phyloP scores from a whole-genome alignment of 768 basidiomycete genomes.

The Neoboletus magnificus region DNA sequence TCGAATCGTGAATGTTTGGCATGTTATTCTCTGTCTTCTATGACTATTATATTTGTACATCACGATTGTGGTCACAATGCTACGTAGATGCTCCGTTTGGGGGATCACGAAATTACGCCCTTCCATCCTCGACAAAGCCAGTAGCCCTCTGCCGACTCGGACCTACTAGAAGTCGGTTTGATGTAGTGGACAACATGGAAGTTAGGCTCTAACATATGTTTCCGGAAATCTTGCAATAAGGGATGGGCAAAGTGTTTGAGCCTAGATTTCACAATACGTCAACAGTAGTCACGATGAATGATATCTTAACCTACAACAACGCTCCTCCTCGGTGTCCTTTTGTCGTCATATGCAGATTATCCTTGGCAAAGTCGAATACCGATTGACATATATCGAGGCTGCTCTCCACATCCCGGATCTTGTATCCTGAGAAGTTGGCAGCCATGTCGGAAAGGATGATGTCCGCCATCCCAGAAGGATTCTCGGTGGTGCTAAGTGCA shows the following conservation, averaged over 20 bases:
- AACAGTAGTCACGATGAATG: neutral
- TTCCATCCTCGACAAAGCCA: slow-evolving; percentile 81
- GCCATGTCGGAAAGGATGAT: slow-evolving; percentile 91
- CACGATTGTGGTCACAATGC: slow-evolving; percentile 3
- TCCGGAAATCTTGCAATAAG: slow-evolving; percentile 60
- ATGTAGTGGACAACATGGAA: slow-evolving; percentile 66
- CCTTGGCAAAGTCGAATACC: slow-evolving; percentile 64
- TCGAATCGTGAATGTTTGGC: neutral
- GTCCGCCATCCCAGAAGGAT: slow-evolving; percentile 54
- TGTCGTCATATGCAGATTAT: slow-evolving; percentile 45
- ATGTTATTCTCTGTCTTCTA: neutral
- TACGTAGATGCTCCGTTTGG: neutral
- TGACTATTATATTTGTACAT: slow-evolving; percentile 19
- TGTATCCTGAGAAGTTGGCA: slow-evolving; percentile 73
- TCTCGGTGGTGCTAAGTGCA: slow-evolving; percentile 31
- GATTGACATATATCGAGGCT: slow-evolving; percentile 73
- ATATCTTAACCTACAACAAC: slow-evolving; percentile 46
- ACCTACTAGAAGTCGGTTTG: slow-evolving; percentile 81
- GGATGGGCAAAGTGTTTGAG: slow-evolving; percentile 87
- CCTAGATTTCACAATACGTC: slow-evolving; percentile 36
- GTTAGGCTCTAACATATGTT: slow-evolving; percentile 49
- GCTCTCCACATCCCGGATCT: slow-evolving; percentile 57
- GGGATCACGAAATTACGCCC: slow-evolving; percentile 7
- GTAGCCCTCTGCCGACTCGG: slow-evolving; percentile 79
- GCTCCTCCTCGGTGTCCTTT: slow-evolving; percentile 41